Evolutionary conservation across 2,329 filamentous ascomycete genomes (phyloP), one percentile per base, ranked within the genome.

Genomic region (Neospermospora avenae): DNA sequence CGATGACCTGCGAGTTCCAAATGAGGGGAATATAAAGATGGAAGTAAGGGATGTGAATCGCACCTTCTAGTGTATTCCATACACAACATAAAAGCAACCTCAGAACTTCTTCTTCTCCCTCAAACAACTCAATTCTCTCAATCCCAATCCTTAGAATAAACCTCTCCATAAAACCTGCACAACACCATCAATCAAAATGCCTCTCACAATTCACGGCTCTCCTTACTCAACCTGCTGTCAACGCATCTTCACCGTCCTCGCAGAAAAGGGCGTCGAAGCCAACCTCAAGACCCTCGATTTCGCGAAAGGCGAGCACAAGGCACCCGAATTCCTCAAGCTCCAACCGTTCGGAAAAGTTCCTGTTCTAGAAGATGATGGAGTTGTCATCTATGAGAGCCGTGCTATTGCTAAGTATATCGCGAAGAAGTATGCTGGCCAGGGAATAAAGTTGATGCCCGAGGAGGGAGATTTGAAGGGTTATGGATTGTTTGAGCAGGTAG

Each of bases 271-370:
- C 0, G 52, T 75, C 16, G 67, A 69, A 16, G 69, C 61, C 37
- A 69, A 74, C 49, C 44, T 74, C 13, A 51, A 69, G 25, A 6
- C 52, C 6, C 46, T 75, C 45, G 61, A 74, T 52, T 54, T 72
- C 20, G 16, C 56, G 1, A 58, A 62, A 11, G 59, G 46, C 4
- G 73, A 72, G 46, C 72, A 75, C 16, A 73, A 70, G 56, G 24
- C 51, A 2, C 52, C 62, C 13, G 57, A 62, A 0, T 71, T 69
- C 54, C 39, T 70, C 4, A 63, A 67, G 14, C 63, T 70, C 18
- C 70, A 74, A 16, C 74, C 73, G 0, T 75, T 75, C 41, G 74
- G 74, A 1, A 74, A 73, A 61, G 63, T 75, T 0, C 74, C 74
- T 11, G 67, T 70, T n/a, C 59, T 75, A 3, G 68, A 73, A 3